phyloP scores from a whole-genome alignment of 306 rosid genomes.

The Styphnolobium japonicum region DNA sequence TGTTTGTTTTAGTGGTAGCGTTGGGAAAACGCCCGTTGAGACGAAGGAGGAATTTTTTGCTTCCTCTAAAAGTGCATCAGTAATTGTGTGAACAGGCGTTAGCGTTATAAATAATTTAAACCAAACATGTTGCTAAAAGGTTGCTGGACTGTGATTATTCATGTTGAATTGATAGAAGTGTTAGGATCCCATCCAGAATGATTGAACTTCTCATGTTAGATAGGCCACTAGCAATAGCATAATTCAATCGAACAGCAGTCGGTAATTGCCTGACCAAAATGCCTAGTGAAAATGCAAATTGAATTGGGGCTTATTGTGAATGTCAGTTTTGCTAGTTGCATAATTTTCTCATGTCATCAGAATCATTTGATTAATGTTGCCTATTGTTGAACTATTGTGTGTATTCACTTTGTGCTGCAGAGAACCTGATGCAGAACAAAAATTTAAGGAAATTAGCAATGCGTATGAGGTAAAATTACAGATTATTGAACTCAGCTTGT shows the following conservation, averaged over 20 bases:
- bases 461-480: constrained; percentile 80
- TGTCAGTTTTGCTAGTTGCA: constrained; percentile 12
- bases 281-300: neutral
- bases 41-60: too few relatives aligned
- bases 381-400: constrained; percentile 4
- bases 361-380: neutral
- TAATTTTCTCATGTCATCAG: neutral
- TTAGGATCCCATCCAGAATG: neutral
- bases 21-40: too few relatives aligned
- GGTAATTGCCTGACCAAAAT: neutral
- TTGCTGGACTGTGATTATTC: neutral
- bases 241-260: neutral
- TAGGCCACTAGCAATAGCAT: neutral
- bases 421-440: constrained; percentile 80
- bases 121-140: too few relatives aligned
- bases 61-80: too few relatives aligned
- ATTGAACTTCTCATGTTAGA: neutral
- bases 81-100: too few relatives aligned
- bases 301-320: neutral
- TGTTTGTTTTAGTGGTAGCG: too few relatives aligned
- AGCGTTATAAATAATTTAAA: too few relatives aligned
- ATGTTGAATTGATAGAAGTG: neutral
- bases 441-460: constrained; percentile 91
- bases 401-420: constrained; percentile 46
- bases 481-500: constrained; percentile 19